Base-by-base conservation (phyloP, 2,329 filamentous ascomycete species). In the Penicillium sp. region DNA sequence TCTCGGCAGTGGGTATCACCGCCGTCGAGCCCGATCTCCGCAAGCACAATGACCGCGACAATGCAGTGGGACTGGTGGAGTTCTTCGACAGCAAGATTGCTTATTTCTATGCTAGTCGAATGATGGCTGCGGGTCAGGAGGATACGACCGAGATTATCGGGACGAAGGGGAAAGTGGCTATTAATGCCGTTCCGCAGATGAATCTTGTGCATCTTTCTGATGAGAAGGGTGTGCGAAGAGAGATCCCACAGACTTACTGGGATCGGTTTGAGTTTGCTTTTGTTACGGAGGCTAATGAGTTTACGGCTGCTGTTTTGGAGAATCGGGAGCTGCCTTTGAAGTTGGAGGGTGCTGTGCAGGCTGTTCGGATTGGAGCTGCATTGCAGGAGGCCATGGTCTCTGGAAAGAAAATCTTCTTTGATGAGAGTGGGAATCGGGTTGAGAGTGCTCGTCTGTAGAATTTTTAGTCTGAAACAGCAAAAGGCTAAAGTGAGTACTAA, bases 91-190 rank as follows among this genome's bases (percentile, higher is more conserved):
- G 82, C 42, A 81, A 82, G 66, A 83, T 89, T 44, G 85, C 85
- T 1, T 85, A 87, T 67, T 81, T 87, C 57, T 89, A 85, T 69
- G 79, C 77, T 41, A 82, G 78, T 9, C 78, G 85, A 14, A 89
- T 88, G 82, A 89, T 88, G 82, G 83, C 85, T 0, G 81, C 83
- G 0, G 86, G 86, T 0, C 85, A 89, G 69, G 82, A 87, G 58
- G 86, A 89, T 67, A 82, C 79, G 55, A 87, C 86, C 0, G 85
- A 89, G 72, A 82, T 89, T 58, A 85, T 88, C 52, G 86, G 85
- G 12, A 89, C 86, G 1, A 78, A 81, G 61, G 85, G 86, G 22
- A 88, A 88, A 68, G 64, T 89, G 4, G 73, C 78, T 0, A 77
- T 89, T 57, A 89, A 89, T 63, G 79, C 78, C 1, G 80, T 85